Evolutionary conservation across 176 grass and related monocot species (phyloP), one percentile per base, ranked within the genome.

Genomic region (Cenchrus fungigraminus): DNA sequence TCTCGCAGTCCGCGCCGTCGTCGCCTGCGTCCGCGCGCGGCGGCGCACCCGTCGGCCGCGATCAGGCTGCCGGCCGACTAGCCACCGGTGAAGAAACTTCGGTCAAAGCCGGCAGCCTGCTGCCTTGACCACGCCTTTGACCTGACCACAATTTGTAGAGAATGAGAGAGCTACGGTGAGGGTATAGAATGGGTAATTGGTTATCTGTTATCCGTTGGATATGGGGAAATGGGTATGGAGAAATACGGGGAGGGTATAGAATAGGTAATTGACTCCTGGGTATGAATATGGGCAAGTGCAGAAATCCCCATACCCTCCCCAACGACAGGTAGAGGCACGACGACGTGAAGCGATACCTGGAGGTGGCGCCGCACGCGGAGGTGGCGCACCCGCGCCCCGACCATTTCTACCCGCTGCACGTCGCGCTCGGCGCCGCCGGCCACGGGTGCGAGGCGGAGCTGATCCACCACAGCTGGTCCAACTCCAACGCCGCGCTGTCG

Each of bases 401-500:
- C 52, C 96, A 98, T 77, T 86, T 98, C 61, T 91, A 88, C 84
- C 96, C 96, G 43, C 74, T 98, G 81, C 96, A 98, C 64, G 91
- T 98, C 68, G 96, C 96, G 47, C 85, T 98, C 4, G 96, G 96
- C 50, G 95, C 95, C 12, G 92, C 95, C 14, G 95, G 95, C 2
- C 87, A 89, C 15, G 70, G 0, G 68, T 82, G 65, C 0, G 94
- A 71, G 83, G 88, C 90, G 49, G 95, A 97, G 68, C 84, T 68
- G 73, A 90, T 97, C 79, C 92, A 97, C 68, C 46, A 34, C 3
- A 93, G 92, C 89, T 97, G 95, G 92, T 80, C 76, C 63, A 81
- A 98, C 67, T n/a, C n/a, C n/a, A n/a, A n/a, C n/a, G 65, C 87
- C 37, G 37, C 37, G 47, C 63, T 68, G 0, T 80, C 78, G 9